Percentiles rank a stretch among this genome's conserved stretches.
Evolutionary conservation across 352 stramenopile species (phyloP).

Genomic region (Phytophthora quininea): DNA sequence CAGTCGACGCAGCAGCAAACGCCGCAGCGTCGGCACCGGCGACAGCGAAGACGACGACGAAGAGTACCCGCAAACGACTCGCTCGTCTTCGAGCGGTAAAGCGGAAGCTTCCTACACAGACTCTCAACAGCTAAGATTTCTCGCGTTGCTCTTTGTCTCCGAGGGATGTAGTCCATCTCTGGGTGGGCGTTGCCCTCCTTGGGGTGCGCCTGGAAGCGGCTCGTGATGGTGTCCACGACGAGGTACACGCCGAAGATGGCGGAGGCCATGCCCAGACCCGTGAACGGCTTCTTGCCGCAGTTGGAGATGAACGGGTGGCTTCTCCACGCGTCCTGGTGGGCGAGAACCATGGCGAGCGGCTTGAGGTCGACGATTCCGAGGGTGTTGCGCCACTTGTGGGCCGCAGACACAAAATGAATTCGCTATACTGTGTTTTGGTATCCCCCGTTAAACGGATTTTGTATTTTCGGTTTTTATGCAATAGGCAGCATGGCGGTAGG

Average conservation of each 20-base stretch:
- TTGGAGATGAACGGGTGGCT: slow-evolving; percentile 87
- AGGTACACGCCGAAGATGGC: slow-evolving; percentile 85
- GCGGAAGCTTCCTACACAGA: slow-evolving; percentile 2
- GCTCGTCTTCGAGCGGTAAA: slow-evolving; percentile 26
- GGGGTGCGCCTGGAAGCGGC: slow-evolving; percentile 42
- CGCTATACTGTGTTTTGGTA: too few relatives aligned
- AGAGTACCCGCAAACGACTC: slow-evolving; percentile 39
- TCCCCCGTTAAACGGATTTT: too few relatives aligned
- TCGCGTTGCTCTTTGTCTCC: slow-evolving; percentile 1
- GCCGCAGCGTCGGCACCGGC: slow-evolving; percentile 29
- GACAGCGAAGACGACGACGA: slow-evolving; percentile 40
- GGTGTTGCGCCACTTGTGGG: slow-evolving; percentile 21
- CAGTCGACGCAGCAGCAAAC: slow-evolving; percentile 33
- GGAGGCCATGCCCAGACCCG: slow-evolving; percentile 72
- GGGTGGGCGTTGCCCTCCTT: slow-evolving; percentile 39
- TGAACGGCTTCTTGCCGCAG: slow-evolving; percentile 88
- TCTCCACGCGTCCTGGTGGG: slow-evolving; percentile 87
- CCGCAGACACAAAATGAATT: slow-evolving; percentile 14
- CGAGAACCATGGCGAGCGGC: slow-evolving; percentile 71
- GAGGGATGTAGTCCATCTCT: slow-evolving; percentile 39
- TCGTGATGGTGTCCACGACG: slow-evolving; percentile 64
- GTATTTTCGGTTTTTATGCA: neutral
- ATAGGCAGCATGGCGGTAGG: slow-evolving; percentile 12
- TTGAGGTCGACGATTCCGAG: slow-evolving; percentile 26
- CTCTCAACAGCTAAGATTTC: neutral